Evolutionary conservation across 2,329 filamentous ascomycete species (phyloP).

Genomic region (Arthroderma uncinatum): DNA sequence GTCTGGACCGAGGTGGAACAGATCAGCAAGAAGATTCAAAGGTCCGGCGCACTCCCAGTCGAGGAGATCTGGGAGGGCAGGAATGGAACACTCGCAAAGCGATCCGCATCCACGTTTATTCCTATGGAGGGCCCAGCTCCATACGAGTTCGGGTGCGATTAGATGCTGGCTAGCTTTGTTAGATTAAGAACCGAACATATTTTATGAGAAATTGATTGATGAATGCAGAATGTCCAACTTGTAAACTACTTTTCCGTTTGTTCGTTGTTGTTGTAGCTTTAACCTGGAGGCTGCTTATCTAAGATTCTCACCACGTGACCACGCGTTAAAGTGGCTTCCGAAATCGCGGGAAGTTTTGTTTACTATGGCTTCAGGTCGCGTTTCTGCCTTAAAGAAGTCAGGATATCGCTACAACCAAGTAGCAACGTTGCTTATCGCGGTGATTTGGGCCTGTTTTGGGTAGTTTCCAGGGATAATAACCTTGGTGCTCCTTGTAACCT

Average conservation of each 20-base stretch:
- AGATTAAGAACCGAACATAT: not conserved
- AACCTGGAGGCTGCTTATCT: too few species aligned
- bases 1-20: constrained; percentile 18
- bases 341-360: not conserved
- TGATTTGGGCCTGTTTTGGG: too few species aligned
- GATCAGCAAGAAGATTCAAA: constrained; percentile 12
- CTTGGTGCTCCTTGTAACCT: not conserved
- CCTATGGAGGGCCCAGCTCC: not conserved
- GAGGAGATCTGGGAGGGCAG: constrained; percentile 15
- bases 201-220: not conserved
- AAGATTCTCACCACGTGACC: not conserved
- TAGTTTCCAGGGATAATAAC: too few species aligned
- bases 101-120: constrained; percentile 1
- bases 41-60: constrained; percentile 15
- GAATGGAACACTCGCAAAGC: constrained; percentile 8
- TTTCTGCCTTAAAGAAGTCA: not conserved
- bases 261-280: not conserved
- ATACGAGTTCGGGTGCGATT: not conserved
- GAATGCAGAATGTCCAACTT: not conserved
- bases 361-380: not conserved
- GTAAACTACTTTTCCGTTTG: too few species aligned
- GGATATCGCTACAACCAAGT: too few species aligned
- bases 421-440: not conserved
- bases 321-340: not conserved
- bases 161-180: not conserved